phyloP scores from a whole-genome alignment of 345 rosid genomes.

The Sapria himalayana region DNA sequence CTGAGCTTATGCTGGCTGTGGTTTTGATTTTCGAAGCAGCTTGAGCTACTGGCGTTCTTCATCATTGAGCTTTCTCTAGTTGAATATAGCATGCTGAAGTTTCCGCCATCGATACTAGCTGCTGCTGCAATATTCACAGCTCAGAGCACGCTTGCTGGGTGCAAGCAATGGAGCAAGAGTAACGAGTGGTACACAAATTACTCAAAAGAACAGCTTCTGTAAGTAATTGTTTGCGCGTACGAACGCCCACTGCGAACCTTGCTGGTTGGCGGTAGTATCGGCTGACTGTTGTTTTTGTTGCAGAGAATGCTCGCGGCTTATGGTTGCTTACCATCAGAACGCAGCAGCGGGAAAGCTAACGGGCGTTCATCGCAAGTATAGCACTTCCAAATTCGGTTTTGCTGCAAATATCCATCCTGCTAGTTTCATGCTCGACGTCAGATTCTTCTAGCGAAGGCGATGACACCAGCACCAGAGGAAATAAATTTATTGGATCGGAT shows the following conservation, averaged over 20 bases:
- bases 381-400: conserved; percentile 56
- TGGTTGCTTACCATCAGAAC: conserved; percentile 56
- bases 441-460: conserved; percentile 7
- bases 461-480: background rate
- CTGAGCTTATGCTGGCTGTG: too few species aligned
- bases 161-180: conserved; percentile 34
- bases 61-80: conserved; percentile 52
- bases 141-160: conserved; percentile 24
- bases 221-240: conserved; percentile 5
- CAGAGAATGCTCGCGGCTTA: conserved; percentile 72
- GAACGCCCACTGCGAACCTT: too few species aligned
- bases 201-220: conserved; percentile 36
- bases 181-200: conserved; percentile 30
- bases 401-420: conserved; percentile 54
- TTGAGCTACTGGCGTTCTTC: conserved; percentile 60
- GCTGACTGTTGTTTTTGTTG: background rate
- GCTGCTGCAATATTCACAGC: conserved; percentile 54
- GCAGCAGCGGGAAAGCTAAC: conserved; percentile 68
- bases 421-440: conserved; percentile 22
- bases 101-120: conserved; percentile 38
- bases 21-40: conserved; percentile 36
- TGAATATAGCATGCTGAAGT: conserved; percentile 42
- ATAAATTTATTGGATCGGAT: too few species aligned
- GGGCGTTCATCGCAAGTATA: conserved; percentile 63
- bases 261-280: too few species aligned